Evolutionary conservation across 345 rosid genomes (phyloP), one percentile per base, ranked within the genome.

Genomic region (Ailanthus altissimus): DNA sequence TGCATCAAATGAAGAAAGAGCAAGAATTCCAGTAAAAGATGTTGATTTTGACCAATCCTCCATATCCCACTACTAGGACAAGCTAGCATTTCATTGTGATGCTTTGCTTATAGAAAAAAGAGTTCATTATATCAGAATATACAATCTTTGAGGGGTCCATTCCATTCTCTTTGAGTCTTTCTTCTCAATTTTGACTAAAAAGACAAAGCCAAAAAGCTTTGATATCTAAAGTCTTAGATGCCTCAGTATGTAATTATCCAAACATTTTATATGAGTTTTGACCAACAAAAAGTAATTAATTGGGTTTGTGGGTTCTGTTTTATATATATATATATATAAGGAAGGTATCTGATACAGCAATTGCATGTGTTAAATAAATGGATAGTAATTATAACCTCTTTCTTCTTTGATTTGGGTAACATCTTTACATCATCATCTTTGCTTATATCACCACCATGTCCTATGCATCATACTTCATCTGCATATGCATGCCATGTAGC

Each of bases 41-140:
- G 18, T 53, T 70, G 61, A 67, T 47, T 67, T 46, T 47, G 72
- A 67, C 72, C 23, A 70, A 40, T 54, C 64, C 36, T 21, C 75
- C 36, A 6, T 6, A 4, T 11, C 47, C 5, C 11, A 1, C n/a
- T n/a, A 4, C 5, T 66, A 1, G 18, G 40, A 18, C 8, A 21
- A 6, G 23, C 60, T n/a, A 20, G 26, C n/a, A 26, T 59, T 43
- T 43, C 8, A n/a, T 43, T n/a, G 46, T 38, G 49, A 38, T 32
- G 45, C 16, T 25, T 26, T 60, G 20, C 18, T 20, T n/a, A 54
- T 13, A 25, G 2, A 60, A 60, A 60, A 7, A 26, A 10, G 10
- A 1, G n/a, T n/a, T n/a, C n/a, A n/a, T n/a, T n/a, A n/a, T n/a
- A n/a, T n/a, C n/a, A n/a, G n/a, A n/a, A n/a, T n/a, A n/a, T n/a